Percentiles rank a stretch among this genome's conserved stretches.
Evolutionary conservation across 805 yeast species (phyloP).

Genomic region (Kodamaea nitidulidarum): DNA sequence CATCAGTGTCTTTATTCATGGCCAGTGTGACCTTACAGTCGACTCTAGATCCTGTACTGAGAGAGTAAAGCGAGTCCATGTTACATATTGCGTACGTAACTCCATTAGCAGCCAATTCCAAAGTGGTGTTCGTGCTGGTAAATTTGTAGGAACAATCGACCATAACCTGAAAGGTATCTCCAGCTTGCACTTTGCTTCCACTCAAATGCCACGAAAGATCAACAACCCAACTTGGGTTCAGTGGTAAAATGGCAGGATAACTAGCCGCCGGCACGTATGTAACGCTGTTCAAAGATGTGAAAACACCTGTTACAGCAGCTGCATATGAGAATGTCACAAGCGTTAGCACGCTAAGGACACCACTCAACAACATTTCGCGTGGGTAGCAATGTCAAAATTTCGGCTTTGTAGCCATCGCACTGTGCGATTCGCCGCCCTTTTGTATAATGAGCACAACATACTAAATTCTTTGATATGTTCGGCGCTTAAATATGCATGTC

Average conservation of each 20-base stretch:
- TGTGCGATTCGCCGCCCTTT: too few species aligned
- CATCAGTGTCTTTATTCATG: conserved; percentile 3
- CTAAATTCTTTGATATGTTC: too few species aligned
- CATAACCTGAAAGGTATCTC: conserved; percentile 17
- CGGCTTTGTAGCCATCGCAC: too few species aligned
- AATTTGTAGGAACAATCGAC: conserved; percentile 17
- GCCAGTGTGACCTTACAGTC: conserved; percentile 10
- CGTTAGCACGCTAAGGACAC: neutral
- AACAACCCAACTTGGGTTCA: conserved; percentile 13
- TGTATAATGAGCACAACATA: too few species aligned
- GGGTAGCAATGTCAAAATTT: too few species aligned
- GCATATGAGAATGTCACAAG: neutral
- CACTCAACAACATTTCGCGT: too few species aligned
- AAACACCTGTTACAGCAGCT: conserved; percentile 13
- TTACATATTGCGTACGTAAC: conserved; percentile 21
- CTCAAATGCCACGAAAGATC: conserved; percentile 12
- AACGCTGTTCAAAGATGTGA: conserved; percentile 13
- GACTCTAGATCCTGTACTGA: conserved; percentile 9
- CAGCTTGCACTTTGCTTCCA: conserved; percentile 8
- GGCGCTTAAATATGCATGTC: too few species aligned
- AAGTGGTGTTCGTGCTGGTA: conserved; percentile 7
- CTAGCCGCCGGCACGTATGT: conserved; percentile 1
- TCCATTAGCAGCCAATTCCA: conserved; percentile 10
- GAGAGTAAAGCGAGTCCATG: conserved; percentile 11
- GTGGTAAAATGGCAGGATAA: conserved; percentile 7